phyloP scores from a whole-genome alignment of 2,329 filamentous ascomycete genomes.

The Septoria petroselini region DNA sequence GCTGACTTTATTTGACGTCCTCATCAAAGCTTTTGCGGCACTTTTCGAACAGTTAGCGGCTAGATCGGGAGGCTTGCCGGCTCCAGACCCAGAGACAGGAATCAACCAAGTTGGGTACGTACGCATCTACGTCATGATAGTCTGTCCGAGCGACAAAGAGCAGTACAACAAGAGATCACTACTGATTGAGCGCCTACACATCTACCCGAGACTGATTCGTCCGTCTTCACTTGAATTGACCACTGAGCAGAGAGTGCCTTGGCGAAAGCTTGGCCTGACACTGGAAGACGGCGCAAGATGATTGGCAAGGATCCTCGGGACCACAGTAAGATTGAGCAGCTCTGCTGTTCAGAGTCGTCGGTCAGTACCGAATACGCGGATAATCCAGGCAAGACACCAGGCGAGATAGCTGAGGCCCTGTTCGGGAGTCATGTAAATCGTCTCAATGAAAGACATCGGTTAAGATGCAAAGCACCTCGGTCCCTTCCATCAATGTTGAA shows the following conservation, averaged over 20 bases:
- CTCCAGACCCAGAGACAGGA: not conserved
- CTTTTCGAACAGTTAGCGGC: not conserved
- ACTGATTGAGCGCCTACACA: not conserved
- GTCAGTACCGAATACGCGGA: constrained; percentile 30
- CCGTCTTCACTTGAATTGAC: constrained; percentile 6
- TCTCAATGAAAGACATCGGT: no score
- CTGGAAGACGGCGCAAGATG: not conserved
- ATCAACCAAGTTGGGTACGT: constrained; percentile 10
- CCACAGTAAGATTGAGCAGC: constrained; percentile 25
- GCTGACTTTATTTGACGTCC: no score
- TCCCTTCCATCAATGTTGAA: not conserved
- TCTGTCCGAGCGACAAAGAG: not conserved
- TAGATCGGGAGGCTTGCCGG: not conserved
- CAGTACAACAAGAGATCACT: not conserved
- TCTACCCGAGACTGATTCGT: not conserved
- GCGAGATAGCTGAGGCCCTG: constrained; percentile 29
- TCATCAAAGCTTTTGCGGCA: not conserved
- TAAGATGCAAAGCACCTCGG: no score
- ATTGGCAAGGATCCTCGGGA: constrained; percentile 16
- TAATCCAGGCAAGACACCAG: constrained; percentile 28
- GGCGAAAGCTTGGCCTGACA: constrained; percentile 15
- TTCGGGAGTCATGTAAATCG: constrained; percentile 27
- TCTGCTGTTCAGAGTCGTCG: constrained; percentile 26
- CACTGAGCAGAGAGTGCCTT: not conserved
- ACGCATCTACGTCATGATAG: constrained; percentile 14